Base-by-base conservation (phyloP, 2,329 filamentous ascomycete genomes). In the Periconia digitata region DNA sequence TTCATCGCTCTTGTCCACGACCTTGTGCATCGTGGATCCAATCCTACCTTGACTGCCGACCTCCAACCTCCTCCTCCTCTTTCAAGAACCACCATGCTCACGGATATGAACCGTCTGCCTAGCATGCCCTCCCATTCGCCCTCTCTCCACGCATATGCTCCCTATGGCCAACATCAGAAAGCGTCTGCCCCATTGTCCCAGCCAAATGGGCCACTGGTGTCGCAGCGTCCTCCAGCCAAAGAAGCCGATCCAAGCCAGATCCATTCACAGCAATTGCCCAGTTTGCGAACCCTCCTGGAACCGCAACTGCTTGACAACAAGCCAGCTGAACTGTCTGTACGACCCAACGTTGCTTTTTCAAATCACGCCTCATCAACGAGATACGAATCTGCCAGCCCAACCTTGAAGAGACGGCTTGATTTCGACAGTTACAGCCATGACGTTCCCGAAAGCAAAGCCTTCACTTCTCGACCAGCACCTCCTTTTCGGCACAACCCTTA, bases 101-200 rank as follows among this genome's bases (percentile, higher is more conserved):
- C 88, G 43, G 79, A 87, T 35, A 91, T 95, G 58, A 89, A 95
- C 63, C 90, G 90, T 18, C 87, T 95, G 68, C 79, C 80, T 2
- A 90, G 95, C 46, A 95, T 95, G 66, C 89, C 90, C 1, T 88
- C 90, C 62, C 95, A 90, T 89, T 60, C 62, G 53, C 64, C 61
- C 23, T 64, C 64, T 56, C 57, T 61, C 32, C 55, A 57, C 32
- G 42, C 55, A 27, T 56, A 50, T 49, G 49, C 58, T 10, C 62
- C 62, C 37, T 64, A 67, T 56, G 58, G 47, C 49, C 52, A 61
- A 24, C 69, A 67, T 49, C 56, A 63, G 49, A 52, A 55, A 47
- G 49, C 60, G 41, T 58, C 50, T 54, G 60, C 56, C 45, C 56
- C 59, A 45, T 51, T 58, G 8, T 64, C 64, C 43, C 63, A 58